phyloP scores from a whole-genome alignment of 495 filamentous ascomycete genomes.

The Durotheca rogersii region DNA sequence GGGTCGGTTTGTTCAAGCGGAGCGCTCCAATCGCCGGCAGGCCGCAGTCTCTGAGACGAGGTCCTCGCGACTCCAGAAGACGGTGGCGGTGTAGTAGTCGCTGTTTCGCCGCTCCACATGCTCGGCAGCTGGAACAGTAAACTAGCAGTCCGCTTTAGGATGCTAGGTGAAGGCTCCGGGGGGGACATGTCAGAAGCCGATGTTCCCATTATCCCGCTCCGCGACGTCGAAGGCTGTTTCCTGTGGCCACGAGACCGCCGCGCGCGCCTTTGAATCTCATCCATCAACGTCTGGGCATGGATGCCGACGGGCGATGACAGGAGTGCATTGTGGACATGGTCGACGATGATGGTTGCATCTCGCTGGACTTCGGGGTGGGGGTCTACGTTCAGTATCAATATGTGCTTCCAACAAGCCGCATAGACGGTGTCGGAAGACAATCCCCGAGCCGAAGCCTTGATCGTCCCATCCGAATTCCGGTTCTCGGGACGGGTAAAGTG shows the following conservation, averaged over 20 bases:
- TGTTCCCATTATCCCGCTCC: conserved; percentile 42
- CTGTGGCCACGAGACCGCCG: conserved; percentile 50
- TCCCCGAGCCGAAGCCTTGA: conserved; percentile 50
- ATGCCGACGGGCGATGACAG: conserved; percentile 72
- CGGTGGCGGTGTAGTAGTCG: conserved; percentile 32
- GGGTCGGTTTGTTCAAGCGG: conserved; percentile 81
- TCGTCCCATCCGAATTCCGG: conserved; percentile 51
- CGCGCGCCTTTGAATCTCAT: conserved; percentile 68
- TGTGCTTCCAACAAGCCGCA: conserved; percentile 89
- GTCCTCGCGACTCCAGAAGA: conserved; percentile 47
- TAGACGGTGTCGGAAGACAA: conserved; percentile 86
- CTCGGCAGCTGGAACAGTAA: conserved; percentile 48
- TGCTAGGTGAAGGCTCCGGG: conserved; percentile 47
- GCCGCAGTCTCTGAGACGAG: conserved; percentile 40
- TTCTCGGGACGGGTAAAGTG: conserved; percentile 54
- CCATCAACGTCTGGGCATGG: conserved; percentile 69
- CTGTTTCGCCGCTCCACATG: conserved; percentile 56
- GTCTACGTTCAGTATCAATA: conserved; percentile 86
- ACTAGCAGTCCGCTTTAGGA: conserved; percentile 56
- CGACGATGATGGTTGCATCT: conserved; percentile 76
- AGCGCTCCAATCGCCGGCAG: conserved; percentile 63
- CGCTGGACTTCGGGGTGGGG: conserved; percentile 91
- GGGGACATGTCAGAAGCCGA: conserved; percentile 41
- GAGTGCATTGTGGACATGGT: conserved; percentile 76
- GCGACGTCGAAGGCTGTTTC: conserved; percentile 45